Evolutionary conservation across 2,329 filamentous ascomycete species (phyloP), one percentile per base, ranked within the genome.

Genomic region (Colletotrichum sp.): DNA sequence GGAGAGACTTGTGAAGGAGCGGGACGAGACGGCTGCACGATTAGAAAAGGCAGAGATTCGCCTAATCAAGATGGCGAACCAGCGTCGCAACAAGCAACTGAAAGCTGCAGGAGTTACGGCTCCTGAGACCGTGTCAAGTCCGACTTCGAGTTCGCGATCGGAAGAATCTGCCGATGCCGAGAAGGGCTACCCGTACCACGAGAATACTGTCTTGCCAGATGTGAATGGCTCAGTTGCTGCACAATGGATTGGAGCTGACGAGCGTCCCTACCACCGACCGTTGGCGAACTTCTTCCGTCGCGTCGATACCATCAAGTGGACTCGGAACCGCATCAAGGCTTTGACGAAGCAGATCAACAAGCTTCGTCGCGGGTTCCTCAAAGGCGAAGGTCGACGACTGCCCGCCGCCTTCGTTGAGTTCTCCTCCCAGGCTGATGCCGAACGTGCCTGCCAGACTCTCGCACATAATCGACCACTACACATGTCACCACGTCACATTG

Each of bases 361-460:
- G 83, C 91, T 98, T 68, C 91, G 93, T 78, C 85, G 91, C 84
- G 79, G 91, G 52, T 93, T 95, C 80, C 89, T 90, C 52, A 86
- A 89, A 15, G 92, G 94, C 65, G 77, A 78, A 8, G 93, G 89
- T 28, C 88, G 91, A 69, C 89, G 90, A 78, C 87, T 93, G 70
- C 91, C 91, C 68, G 93, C 96, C 5, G 94, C 97, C n/a, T 98
- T 99, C 80, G 94, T 99, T 78, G 96, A 98, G 82, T 99, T 98
- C 81, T 90, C 91, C 77, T 92, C 91, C 5, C 95, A 98, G 82
- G 90, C 93, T 28, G 94, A 95, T 76, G 97, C 97, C 10, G 96
- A 99, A 83, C 88, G 90, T 73, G 96, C 96, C 28, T 98, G 91
- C 84, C 96, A 98, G 84, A 93, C 92, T 24, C 88, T 97, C 32